Evolutionary conservation across 2,329 filamentous ascomycete species (phyloP).

Genomic region (Dactylellina haptotyla): DNA sequence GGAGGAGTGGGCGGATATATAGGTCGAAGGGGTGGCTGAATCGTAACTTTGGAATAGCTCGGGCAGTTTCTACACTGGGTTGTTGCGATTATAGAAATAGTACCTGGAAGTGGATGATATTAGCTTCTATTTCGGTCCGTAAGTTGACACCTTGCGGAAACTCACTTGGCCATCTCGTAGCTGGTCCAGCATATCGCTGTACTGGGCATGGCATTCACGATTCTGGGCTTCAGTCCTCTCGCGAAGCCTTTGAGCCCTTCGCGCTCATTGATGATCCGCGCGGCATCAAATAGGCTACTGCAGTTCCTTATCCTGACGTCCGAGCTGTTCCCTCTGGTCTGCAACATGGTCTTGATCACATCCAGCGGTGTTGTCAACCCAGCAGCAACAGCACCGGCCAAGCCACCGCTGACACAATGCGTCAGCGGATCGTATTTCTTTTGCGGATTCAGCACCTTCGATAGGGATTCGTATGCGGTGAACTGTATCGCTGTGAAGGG

Average conservation of each 20-base stretch:
- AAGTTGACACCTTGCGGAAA: neutral
- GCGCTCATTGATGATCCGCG: constrained; percentile 80
- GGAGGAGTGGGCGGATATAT: no score
- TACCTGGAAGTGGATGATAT: constrained; percentile 3
- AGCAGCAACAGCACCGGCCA: constrained; percentile 92
- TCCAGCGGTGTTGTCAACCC: constrained; percentile 95
- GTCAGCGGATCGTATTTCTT: constrained; percentile 91
- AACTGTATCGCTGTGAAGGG: constrained; percentile 98
- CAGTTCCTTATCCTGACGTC: constrained; percentile 83
- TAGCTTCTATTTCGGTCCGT: neutral
- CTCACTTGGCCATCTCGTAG: constrained; percentile 59
- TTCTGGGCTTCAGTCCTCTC: constrained; percentile 87
- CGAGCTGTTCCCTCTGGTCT: constrained; percentile 84
- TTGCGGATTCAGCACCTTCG: constrained; percentile 87
- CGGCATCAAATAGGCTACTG: constrained; percentile 82
- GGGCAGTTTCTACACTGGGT: neutral
- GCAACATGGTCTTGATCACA: constrained; percentile 96
- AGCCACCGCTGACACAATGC: constrained; percentile 89
- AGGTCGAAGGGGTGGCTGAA: no score
- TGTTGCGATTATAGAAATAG: constrained; percentile 22
- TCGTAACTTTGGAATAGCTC: neutral
- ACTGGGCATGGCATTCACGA: constrained; percentile 97
- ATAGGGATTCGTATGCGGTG: constrained; percentile 96
- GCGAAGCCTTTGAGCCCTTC: constrained; percentile 90
- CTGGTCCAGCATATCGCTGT: constrained; percentile 91